Conservation (phyloP, 2,329 filamentous ascomycete genomes). For the Aspergillus proliferans region DNA sequence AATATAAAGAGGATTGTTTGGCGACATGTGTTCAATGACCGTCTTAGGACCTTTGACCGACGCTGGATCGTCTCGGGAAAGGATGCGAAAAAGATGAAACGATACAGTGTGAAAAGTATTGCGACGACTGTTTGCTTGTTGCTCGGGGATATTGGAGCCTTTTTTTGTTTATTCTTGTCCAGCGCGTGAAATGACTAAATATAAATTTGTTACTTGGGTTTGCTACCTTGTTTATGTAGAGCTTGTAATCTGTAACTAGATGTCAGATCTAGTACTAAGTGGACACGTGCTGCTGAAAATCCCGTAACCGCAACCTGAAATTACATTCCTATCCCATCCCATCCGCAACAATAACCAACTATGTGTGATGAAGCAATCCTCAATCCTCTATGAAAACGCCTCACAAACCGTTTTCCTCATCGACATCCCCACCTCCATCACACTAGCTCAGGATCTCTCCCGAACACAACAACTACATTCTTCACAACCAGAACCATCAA, state of each 20-base stretch:
- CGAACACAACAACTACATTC: constrained; percentile 1
- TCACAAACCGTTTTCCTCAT: constrained; percentile 44
- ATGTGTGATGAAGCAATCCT: constrained; percentile 10
- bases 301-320: neutral
- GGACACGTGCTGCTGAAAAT: neutral
- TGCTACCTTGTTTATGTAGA: neutral
- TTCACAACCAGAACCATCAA: neutral
- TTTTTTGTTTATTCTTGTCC: constrained; percentile 2
- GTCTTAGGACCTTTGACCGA: constrained; percentile 25
- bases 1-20: constrained; percentile 27
- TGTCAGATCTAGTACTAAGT: neutral
- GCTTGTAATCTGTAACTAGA: neutral
- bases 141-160: neutral
- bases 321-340: neutral
- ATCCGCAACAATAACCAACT: neutral
- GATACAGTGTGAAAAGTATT: constrained; percentile 19
- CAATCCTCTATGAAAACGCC: constrained; percentile 49
- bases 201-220: constrained; percentile 3
- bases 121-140: neutral
- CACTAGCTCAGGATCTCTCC: constrained; percentile 43
- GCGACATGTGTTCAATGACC: constrained; percentile 28
- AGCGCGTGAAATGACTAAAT: neutral
- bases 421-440: constrained; percentile 55
- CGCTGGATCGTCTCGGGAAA: constrained; percentile 36
- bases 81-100: constrained; percentile 17